phyloP scores from a whole-genome alignment of 352 stramenopile species.

The Stephanocyclus meneghinianus region DNA sequence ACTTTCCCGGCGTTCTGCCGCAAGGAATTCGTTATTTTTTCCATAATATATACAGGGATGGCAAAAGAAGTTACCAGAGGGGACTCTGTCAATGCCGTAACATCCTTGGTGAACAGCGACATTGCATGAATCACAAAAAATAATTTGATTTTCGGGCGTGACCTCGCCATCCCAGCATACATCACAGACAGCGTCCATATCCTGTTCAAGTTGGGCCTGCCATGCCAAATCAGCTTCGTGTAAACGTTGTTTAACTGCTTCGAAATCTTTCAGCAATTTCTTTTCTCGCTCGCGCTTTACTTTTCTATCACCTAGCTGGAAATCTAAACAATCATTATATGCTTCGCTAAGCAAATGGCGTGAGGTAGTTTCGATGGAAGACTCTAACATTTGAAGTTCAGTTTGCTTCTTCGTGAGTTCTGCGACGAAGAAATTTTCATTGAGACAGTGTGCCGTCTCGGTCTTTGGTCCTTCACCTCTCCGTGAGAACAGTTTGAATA shows the following conservation, averaged over 20 bases:
- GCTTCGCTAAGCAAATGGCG: constrained; percentile 41
- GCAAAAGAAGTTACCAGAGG: constrained; percentile 82
- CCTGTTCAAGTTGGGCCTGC: constrained; percentile 72
- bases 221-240: constrained; percentile 67
- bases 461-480: neutral
- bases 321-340: constrained; percentile 59
- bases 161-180: constrained; percentile 83
- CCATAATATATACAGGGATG: constrained; percentile 72
- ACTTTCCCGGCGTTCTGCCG: constrained; percentile 59
- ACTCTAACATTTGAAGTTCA: constrained; percentile 41
- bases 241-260: constrained; percentile 49
- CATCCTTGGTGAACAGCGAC: constrained; percentile 81
- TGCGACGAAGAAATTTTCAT: constrained; percentile 51
- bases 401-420: constrained; percentile 64
- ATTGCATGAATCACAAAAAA: constrained; percentile 84
- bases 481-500: constrained; percentile 34
- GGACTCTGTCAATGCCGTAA: constrained; percentile 81
- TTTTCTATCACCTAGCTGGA: constrained; percentile 42
- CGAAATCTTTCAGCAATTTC: constrained; percentile 54
- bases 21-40: constrained; percentile 52
- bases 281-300: constrained; percentile 37
- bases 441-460: neutral
- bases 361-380: constrained; percentile 49
- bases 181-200: constrained; percentile 82
- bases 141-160: constrained; percentile 82